Percentiles rank a stretch among this genome's conserved stretches.
These are phyloP conservation scores for Aspergillus phoenicis DNA, from an alignment of 2,329 filamentous ascomycete genomes.

Conservation along the genomic window DNA sequence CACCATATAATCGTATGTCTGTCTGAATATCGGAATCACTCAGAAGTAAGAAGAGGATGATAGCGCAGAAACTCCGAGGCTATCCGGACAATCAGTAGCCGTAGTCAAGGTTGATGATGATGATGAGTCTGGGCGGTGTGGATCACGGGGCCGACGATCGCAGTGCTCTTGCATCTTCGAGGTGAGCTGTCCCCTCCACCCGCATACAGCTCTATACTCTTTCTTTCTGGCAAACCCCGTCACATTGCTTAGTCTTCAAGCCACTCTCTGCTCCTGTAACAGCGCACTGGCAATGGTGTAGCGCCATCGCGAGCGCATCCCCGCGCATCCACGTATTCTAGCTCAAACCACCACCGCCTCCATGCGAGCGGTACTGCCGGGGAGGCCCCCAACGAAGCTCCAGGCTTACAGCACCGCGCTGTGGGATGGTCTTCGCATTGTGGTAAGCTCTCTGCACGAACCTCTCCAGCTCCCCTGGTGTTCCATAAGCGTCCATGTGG, in stretches of 20 bases:
- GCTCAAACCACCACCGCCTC: constrained; percentile 43
- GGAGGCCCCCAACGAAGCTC: constrained; percentile 74
- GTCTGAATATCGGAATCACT: too few relatives aligned
- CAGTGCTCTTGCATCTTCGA: not conserved
- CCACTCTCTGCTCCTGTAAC: not conserved
- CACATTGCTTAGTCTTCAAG: not conserved
- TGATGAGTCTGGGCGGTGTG: not conserved
- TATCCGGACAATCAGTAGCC: too few relatives aligned
- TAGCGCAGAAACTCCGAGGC: too few relatives aligned
- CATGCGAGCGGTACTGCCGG: constrained; percentile 79
- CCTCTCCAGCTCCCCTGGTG: not conserved
- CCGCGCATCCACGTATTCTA: constrained; percentile 23
- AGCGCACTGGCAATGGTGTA: constrained; percentile 38
- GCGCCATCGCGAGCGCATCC: constrained; percentile 29
- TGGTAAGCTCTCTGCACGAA: constrained; percentile 57
- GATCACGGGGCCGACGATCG: not conserved
- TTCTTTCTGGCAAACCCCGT: not conserved
- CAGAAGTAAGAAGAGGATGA: too few relatives aligned
- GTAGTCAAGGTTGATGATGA: too few relatives aligned
- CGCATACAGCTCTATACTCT: not conserved
- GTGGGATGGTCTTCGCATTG: constrained; percentile 72
- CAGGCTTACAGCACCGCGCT: constrained; percentile 74
- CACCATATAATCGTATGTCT: too few relatives aligned
- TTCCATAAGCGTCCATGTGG: constrained; percentile 3
- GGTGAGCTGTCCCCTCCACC: not conserved